phyloP scores from a whole-genome alignment of 2,329 filamentous ascomycete species.

The Alternaria sp. region DNA sequence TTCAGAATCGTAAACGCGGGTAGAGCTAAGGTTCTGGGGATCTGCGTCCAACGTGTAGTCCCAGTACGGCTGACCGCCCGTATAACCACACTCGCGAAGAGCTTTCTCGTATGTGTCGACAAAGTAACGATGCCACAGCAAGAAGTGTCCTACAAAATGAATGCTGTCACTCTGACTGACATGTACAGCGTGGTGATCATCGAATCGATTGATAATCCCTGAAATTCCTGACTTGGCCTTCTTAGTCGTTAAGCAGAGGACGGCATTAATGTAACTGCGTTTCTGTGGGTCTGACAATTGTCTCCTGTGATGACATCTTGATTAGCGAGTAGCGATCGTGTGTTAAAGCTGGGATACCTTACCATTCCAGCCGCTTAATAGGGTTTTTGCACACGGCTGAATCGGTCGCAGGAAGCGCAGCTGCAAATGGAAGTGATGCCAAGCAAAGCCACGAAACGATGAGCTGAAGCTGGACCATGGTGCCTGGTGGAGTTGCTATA shows the following conservation, averaged over 20 bases:
- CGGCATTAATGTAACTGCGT: background rate
- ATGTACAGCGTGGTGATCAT: background rate
- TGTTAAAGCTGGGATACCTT: background rate
- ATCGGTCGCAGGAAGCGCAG: background rate
- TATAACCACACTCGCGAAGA: slow-evolving; percentile 32
- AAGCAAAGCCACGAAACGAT: background rate
- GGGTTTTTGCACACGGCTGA: background rate
- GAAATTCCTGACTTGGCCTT: background rate
- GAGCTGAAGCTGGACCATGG: background rate
- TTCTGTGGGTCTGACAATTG: background rate
- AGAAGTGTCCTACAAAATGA: background rate
- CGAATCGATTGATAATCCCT: background rate
- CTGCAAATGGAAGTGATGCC: background rate
- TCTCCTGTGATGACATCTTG: background rate
- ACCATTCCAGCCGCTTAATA: background rate
- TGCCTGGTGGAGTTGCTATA: background rate
- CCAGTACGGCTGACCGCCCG: slow-evolving; percentile 49
- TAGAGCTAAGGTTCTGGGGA: too few species aligned
- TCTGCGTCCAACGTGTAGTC: background rate
- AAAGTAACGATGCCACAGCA: background rate
- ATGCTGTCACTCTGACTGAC: background rate
- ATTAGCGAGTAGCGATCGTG: background rate
- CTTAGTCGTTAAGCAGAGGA: background rate
- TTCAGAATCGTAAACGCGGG: too few species aligned
- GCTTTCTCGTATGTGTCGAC: background rate